Conservation (phyloP, 805 yeast species). For the Blastobotrys chiropterorum region DNA sequence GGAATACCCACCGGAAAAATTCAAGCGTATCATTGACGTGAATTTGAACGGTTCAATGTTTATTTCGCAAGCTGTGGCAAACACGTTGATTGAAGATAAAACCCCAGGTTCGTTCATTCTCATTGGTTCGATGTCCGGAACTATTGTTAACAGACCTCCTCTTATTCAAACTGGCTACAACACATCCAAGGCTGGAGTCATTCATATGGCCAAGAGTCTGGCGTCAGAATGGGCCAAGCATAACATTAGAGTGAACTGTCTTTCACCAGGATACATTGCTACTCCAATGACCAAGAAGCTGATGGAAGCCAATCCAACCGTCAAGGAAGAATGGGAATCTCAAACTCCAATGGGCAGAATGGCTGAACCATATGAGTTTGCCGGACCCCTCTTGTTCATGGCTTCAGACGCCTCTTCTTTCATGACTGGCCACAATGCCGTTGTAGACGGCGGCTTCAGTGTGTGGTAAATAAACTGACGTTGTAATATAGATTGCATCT, state of each 20-base stretch:
- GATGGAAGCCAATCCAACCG: slow-evolving; percentile 38
- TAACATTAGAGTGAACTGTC: slow-evolving; percentile 69
- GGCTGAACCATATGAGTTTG: slow-evolving; percentile 81
- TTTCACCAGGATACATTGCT: slow-evolving; percentile 75
- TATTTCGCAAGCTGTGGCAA: slow-evolving; percentile 66
- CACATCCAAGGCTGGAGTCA: slow-evolving; percentile 83
- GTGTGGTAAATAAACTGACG: slow-evolving; percentile 47
- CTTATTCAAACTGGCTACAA: slow-evolving; percentile 78
- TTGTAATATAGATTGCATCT: background rate
- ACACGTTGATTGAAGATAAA: slow-evolving; percentile 47
- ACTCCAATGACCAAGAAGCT: slow-evolving; percentile 75
- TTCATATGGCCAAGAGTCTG: slow-evolving; percentile 67
- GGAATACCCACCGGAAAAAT: slow-evolving; percentile 66
- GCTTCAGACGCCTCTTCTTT: slow-evolving; percentile 69
- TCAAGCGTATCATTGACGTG: slow-evolving; percentile 62
- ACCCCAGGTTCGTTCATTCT: slow-evolving; percentile 68
- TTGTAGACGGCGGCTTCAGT: slow-evolving; percentile 83
- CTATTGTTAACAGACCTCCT: slow-evolving; percentile 79
- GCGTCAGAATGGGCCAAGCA: slow-evolving; percentile 81
- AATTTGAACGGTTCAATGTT: slow-evolving; percentile 70
- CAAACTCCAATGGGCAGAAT: slow-evolving; percentile 72
- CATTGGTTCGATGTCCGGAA: slow-evolving; percentile 86
- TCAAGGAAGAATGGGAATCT: slow-evolving; percentile 67
- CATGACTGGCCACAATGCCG: slow-evolving; percentile 78
- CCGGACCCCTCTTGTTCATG: slow-evolving; percentile 68